These are phyloP conservation scores for Cymbidium sinense DNA, from an alignment of 106 monocot genomes.

Conservation along the genomic window DNA sequence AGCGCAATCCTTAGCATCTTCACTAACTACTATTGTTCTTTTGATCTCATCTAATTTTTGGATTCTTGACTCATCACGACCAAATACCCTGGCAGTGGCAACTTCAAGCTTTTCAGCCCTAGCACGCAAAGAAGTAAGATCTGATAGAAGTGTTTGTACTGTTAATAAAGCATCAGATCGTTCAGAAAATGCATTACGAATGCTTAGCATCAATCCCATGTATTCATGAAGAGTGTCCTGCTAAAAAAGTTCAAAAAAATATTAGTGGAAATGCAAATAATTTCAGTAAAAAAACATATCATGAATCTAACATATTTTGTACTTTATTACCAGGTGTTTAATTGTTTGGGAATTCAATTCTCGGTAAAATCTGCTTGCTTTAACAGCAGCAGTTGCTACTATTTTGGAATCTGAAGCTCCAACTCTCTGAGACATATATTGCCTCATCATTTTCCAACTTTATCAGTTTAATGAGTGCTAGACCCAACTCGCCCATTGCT, in stretches of 20 bases:
- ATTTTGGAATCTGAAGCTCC: conserved; percentile 62
- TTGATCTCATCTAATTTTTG: conserved; percentile 69
- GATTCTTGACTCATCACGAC: conserved; percentile 67
- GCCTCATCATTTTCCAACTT: conserved; percentile 87
- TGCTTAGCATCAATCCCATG: conserved; percentile 75
- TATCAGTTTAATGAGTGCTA: conserved; percentile 75
- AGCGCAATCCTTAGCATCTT: conserved; percentile 77
- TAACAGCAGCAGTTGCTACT: conserved; percentile 87
- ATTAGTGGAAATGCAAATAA: not conserved
- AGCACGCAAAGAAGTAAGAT: conserved; percentile 60
- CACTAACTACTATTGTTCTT: conserved; percentile 53
- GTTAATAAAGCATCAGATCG: conserved; percentile 79
- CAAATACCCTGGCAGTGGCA: conserved; percentile 79
- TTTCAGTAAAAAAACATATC: not conserved
- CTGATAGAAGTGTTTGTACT: conserved; percentile 85
- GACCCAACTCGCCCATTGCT: conserved; percentile 86
- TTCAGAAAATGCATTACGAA: conserved; percentile 76
- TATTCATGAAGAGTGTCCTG: conserved; percentile 92
- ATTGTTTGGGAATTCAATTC: conserved; percentile 82
- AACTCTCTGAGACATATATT: conserved; percentile 57
- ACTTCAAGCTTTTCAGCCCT: conserved; percentile 80
- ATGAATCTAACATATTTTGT: not conserved
- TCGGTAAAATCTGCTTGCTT: conserved; percentile 78
- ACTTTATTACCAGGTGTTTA: conserved; percentile 68
- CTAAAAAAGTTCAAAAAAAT: conserved; percentile 8